phyloP scores from a whole-genome alignment of 768 basidiomycete species.

The Rhodotorula babjevae region DNA sequence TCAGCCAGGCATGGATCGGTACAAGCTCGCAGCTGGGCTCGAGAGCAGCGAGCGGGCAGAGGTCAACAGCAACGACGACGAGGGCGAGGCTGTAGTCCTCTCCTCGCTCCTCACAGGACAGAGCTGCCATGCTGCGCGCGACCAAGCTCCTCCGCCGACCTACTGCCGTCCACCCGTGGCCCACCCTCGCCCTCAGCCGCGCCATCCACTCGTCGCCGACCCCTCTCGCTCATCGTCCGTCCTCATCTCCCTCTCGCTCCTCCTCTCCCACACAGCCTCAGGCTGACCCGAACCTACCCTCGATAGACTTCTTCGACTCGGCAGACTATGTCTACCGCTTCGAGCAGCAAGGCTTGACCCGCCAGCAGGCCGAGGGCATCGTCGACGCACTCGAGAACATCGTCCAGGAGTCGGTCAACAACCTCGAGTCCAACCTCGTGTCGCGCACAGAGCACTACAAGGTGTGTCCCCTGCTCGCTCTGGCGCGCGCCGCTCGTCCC shows the following conservation, averaged over 20 bases:
- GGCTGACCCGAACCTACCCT: neutral
- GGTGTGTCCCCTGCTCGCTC: slow-evolving; percentile 54
- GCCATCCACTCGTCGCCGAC: neutral
- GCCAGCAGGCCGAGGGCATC: slow-evolving; percentile 63
- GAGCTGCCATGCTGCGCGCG: neutral
- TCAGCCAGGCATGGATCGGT: neutral
- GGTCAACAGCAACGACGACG: neutral
- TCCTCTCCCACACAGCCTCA: neutral
- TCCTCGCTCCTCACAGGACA: neutral
- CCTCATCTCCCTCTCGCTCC: neutral
- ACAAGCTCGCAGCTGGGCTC: neutral
- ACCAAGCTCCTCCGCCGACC: neutral
- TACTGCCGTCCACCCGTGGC: neutral
- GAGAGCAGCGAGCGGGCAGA: neutral
- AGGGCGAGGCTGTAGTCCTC: neutral
- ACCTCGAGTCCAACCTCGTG: slow-evolving; percentile 94
- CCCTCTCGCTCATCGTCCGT: slow-evolving; percentile 20
- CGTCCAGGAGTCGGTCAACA: slow-evolving; percentile 91
- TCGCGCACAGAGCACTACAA: slow-evolving; percentile 95
- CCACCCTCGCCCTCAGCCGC: neutral
- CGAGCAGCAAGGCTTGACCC: slow-evolving; percentile 69
- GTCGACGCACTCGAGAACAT: slow-evolving; percentile 96
- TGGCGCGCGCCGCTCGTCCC: no score
- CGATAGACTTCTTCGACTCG: slow-evolving; percentile 73
- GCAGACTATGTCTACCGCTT: slow-evolving; percentile 89